Base-by-base conservation (phyloP, 2,329 filamentous ascomycete genomes). In the Fusarium graminum region DNA sequence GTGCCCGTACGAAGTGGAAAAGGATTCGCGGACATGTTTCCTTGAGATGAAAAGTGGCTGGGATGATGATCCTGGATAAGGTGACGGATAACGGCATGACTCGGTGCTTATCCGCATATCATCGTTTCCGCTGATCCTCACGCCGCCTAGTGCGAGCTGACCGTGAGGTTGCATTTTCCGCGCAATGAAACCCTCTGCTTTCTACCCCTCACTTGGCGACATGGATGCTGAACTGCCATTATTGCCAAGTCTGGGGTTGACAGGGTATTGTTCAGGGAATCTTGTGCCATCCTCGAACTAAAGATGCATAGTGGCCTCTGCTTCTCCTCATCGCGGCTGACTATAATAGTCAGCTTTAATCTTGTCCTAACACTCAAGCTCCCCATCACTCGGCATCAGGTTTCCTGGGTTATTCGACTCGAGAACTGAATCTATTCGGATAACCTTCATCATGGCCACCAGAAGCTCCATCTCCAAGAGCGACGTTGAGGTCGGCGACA, bases 391-490 rank as follows among this genome's bases (percentile, higher is more conserved):
- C 53, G 16, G 49, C 47, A 62, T 46, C 34, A 46, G 34, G 17
- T 40, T 25, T 34, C 36, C 16, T 19, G 34, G 34, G 34, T 16
- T 36, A n/a, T 16, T 36, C 34, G n/a, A 36, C 34, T 36, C 6
- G 1, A 36, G 16, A n/a, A 11, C 16, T 36, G n/a, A 16, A 16
- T 36, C 16, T 12, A 29, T 7, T 25, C 22, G 4, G 25, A 39
- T 2, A 41, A 40, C 13, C 14, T 40, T 28, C 53, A 63, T 7
- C 39, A 71, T 71, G 68, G 59, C 66, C 40, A 38, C 46, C 17
- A 55, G 52, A 55, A 63, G 52, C 43, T 71, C 69, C 12, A 71
- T 71, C 28, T 70, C 70, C 36, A 71, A 71, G 55, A 69, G 56
- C 34, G 67, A 71, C 41, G 17, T 68, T 11, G 66, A 70, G 14